Evolutionary conservation across 306 rosid genomes (phyloP), one percentile per base, ranked within the genome.

Genomic region (Hippophae tibetana): DNA sequence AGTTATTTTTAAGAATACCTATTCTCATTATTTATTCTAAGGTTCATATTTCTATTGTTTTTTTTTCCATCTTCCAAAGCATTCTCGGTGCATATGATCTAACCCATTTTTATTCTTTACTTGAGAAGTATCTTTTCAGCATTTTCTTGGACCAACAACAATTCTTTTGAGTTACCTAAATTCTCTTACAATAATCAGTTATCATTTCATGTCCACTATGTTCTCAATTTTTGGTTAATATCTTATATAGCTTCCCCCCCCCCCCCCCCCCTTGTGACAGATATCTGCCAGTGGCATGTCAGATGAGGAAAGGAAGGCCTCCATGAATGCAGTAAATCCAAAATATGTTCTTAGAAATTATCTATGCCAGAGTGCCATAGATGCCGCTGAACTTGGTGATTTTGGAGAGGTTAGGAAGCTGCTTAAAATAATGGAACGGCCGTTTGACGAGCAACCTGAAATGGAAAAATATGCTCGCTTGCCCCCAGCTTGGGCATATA

Each of bases 401-500:
- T 89, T 85, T 47, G 85, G 82, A 50, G 99, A 82, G 75, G 90
- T 84, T 47, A 84, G 60, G 8, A 77, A 89, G 72, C 56, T 93
- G 73, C 97, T 93, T 38, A 84, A 88, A 64, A 64, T 93, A 67
- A 72, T 93, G 79, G 97, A 93, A 71, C 80, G 80, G 40, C 99
- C 99, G 7, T 93, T 64, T 61, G 99, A 93, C 52, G 97, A 86
- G 64, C 99, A 88, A 78, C 97, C 97, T 1, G 97, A 90, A 78
- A 93, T 93, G 99, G 99, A 93, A 72, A 93, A 86, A 66, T 88
- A 93, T 69, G 97, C 99, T 58, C 96, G 97, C 56, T 76, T 93
- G 66, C 99, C 99, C 44, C 99, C 99, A 0, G 97, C 99, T 9
- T 93, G 99, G 99, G 99, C 99, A 43, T 93, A 93, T 74, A 72